Percentiles rank a stretch among this genome's conserved stretches.
These are phyloP conservation scores for Colletotrichum camelliae DNA, from an alignment of 2,329 filamentous ascomycete genomes.

Conservation along the genomic window DNA sequence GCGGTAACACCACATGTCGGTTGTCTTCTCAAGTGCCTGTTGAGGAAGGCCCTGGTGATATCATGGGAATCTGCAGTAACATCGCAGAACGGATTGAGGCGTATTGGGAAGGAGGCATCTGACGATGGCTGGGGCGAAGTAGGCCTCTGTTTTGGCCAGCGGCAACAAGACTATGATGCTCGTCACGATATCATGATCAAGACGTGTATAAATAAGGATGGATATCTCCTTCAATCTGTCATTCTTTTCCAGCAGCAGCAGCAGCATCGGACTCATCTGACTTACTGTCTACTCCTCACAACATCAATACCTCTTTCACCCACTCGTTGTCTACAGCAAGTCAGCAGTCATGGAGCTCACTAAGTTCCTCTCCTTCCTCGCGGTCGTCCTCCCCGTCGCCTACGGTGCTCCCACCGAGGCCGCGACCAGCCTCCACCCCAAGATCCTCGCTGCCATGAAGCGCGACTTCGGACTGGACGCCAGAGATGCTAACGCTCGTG, in stretches of 20 bases:
- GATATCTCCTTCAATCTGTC: not conserved
- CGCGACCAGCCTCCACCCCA: slow-evolving; percentile 40
- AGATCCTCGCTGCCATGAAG: slow-evolving; percentile 48
- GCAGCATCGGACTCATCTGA: not conserved
- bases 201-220: slow-evolving; percentile 3
- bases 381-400: slow-evolving; percentile 42
- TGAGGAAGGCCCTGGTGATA: not conserved
- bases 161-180: not conserved
- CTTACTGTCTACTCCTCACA: not conserved
- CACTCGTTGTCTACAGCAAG: slow-evolving; percentile 26
- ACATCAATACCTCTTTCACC: not conserved
- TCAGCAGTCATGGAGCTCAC: slow-evolving; percentile 39
- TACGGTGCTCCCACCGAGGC: slow-evolving; percentile 42
- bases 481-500: slow-evolving; percentile 40
- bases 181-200: not conserved
- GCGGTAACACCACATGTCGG: not conserved
- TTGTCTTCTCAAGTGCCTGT: not conserved
- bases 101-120: slow-evolving; percentile 14
- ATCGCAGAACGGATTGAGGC: not conserved
- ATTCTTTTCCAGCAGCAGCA: not conserved
- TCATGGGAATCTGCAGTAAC: not conserved
- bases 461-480: slow-evolving; percentile 44
- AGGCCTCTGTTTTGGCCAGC: not conserved
- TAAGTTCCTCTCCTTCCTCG: slow-evolving; percentile 41
- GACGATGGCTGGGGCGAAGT: not conserved